Base-by-base conservation (phyloP, 805 yeast species). In the Spathaspora sp. region DNA sequence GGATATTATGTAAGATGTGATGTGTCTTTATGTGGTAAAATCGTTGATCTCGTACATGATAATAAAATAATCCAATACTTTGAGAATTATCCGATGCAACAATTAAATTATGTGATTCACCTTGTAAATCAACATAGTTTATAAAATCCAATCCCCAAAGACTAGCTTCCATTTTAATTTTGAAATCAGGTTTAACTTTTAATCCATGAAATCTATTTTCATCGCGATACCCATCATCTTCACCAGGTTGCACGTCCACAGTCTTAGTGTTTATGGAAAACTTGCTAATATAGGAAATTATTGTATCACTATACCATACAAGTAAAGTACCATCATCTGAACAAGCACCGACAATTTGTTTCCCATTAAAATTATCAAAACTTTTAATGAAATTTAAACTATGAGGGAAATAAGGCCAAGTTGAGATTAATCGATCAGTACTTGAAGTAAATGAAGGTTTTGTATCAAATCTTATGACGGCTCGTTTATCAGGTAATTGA, bases 71-170 rank as follows among this genome's bases (percentile, higher is more conserved):
- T 0, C 78, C 68, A 1, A 82, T 65, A 5, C 65, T 61, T 49
- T 75, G 80, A 3, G 81, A 70, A 57, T 85, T 85, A 55, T 83
- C 87, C 0, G 87, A 77, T 0, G 77, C 73, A 0, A 69, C 79
- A 12, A 85, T 54, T 42, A 79, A 49, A 49, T 70, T 60, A 38
- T 63, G 69, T 44, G 54, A 28, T 3, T 57, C 59, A 9, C 61
- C 64, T 5, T 45, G 9, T 4, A 43, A 17, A 19, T 56, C 61
- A 5, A 42, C 28, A 26, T 60, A 59, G 2, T 59, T 46, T n/a
- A 64, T 55, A 39, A 78, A 64, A 58, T 82, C 87, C 17, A 82
- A 57, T 0, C 89, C 88, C 91, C 91, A 86, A 1, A 77, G 81
- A 1, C 87, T 81, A 1, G 77, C 65, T 5, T 67, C 67, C 46